Evolutionary conservation across 2,329 filamentous ascomycete species (phyloP), one percentile per base, ranked within the genome.

Genomic region (Cryphonectria carpinicola): DNA sequence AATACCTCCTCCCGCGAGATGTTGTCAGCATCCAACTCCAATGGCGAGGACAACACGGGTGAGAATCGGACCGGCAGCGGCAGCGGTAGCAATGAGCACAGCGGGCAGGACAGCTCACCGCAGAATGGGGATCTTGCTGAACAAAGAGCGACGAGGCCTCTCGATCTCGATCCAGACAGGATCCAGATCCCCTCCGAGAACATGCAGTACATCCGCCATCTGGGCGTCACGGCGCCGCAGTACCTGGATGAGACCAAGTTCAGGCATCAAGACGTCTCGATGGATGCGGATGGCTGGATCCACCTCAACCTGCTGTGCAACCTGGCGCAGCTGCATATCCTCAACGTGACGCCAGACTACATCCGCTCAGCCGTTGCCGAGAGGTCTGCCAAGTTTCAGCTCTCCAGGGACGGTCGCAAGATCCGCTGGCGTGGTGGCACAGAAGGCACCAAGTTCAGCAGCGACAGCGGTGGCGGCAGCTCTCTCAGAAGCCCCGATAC

Each of bases 261-360:
- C 1, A 77, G 66, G 39, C 32, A 69, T 6, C 66, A 80, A 2
- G 85, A 89, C 66, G 87, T 89, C 14, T 84, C 86, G 19, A 85
- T 89, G 0, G 90, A 91, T 68, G 84, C 85, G 0, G 89, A 94
- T 37, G 92, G 92, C 5, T 96, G 93, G 93, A 89, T 95, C 0
- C 95, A 95, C 75, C 82, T 96, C 8, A 96, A 96, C 75, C 81
- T 97, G 0, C 84, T 97, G 1, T 90, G 91, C 77, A 94, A 92
- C 76, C 87, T 97, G 84, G 93, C 94, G 0, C 93, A 97, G 80
- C 82, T 97, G 25, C 93, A 97, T 76, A 95, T 94, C 0, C 86
- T 96, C 74, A 95, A 94, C 71, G 93, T 97, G 1, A 94, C 93
- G 0, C 86, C 90, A 0, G 89, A 91, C 39, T 95, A 95, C 75